phyloP scores from a whole-genome alignment of 768 basidiomycete genomes.

The Trametes cubensis region DNA sequence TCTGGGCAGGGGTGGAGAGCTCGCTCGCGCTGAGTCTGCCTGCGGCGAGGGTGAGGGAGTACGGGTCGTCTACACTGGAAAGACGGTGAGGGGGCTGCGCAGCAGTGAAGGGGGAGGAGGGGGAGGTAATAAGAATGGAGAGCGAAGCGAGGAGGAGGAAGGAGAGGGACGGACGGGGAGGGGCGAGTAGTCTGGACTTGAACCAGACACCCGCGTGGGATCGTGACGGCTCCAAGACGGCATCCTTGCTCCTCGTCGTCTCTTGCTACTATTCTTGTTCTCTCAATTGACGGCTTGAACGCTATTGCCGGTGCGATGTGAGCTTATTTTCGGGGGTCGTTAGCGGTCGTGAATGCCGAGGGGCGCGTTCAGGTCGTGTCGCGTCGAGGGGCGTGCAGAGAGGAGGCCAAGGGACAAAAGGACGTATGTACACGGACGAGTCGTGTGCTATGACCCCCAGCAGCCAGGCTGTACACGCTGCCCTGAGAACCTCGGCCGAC shows the following conservation, averaged over 20 bases:
- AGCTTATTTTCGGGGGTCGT: too few species aligned
- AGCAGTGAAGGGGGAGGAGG: conserved; percentile 27
- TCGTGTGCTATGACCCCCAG: too few species aligned
- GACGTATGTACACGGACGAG: too few species aligned
- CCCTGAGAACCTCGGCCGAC: too few species aligned
- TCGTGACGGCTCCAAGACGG: conserved; percentile 15
- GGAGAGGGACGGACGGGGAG: conserved; percentile 12
- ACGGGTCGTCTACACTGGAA: conserved; percentile 41
- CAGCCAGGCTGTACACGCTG: too few species aligned
- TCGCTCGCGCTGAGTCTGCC: conserved; percentile 27
- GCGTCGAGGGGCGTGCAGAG: neutral
- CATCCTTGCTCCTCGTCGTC: conserved; percentile 2
- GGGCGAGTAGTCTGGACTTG: conserved; percentile 1
- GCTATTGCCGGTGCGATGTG: too few species aligned
- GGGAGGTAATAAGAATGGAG: conserved; percentile 3
- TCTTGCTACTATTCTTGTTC: conserved; percentile 8
- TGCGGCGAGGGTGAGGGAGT: conserved; percentile 32
- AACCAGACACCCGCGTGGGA: conserved; percentile 5
- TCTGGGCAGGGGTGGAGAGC: conserved; percentile 2
- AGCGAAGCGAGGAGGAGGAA: conserved; percentile 1
- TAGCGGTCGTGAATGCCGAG: neutral
- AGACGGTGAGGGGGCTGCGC: conserved; percentile 38
- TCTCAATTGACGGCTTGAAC: too few species aligned
- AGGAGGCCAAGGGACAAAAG: neutral
- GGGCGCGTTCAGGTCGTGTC: neutral